phyloP scores from a whole-genome alignment of 768 basidiomycete genomes.

The Termitomyces sp. region DNA sequence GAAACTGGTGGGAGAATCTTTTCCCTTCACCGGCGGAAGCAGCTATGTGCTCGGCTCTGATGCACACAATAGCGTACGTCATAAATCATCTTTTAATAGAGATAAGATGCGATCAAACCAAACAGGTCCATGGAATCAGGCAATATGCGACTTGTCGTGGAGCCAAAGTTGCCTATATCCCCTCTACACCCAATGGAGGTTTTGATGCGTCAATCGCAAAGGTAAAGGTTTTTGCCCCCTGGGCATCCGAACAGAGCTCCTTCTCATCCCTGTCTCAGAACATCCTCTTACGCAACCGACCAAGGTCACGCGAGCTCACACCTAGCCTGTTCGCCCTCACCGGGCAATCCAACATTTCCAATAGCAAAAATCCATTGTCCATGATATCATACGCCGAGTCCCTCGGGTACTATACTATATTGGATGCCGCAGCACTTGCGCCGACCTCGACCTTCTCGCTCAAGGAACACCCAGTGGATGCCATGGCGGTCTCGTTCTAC shows the following conservation, averaged over 20 bases:
- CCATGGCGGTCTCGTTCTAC: conserved; percentile 81
- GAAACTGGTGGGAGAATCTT: conserved; percentile 80
- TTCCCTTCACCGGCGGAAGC: conserved; percentile 58
- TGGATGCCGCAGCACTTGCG: conserved; percentile 80
- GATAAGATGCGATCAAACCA: background rate
- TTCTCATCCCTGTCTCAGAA: conserved; percentile 34
- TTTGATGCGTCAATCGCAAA: conserved; percentile 53
- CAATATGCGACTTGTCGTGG: conserved; percentile 58
- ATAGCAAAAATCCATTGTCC: conserved; percentile 64
- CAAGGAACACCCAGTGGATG: conserved; percentile 64
- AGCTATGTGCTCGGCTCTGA: conserved; percentile 67
- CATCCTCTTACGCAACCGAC: conserved; percentile 46
- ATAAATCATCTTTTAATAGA: background rate
- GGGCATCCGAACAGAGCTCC: conserved; percentile 15
- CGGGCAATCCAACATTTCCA: conserved; percentile 79
- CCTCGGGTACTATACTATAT: conserved; percentile 68
- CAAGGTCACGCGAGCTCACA: conserved; percentile 35
- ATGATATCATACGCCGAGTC: conserved; percentile 59
- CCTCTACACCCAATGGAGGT: conserved; percentile 59
- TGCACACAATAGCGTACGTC: conserved; percentile 73
- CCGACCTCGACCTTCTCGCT: conserved; percentile 69
- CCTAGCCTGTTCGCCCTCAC: conserved; percentile 72
- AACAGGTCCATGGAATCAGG: conserved; percentile 63
- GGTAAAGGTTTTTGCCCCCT: conserved; percentile 31
- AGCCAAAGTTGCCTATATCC: conserved; percentile 58